Percentiles rank a stretch among this genome's conserved stretches.
phyloP scores from a whole-genome alignment of 78 protist genomes.

The Diacronema lutheri region DNA sequence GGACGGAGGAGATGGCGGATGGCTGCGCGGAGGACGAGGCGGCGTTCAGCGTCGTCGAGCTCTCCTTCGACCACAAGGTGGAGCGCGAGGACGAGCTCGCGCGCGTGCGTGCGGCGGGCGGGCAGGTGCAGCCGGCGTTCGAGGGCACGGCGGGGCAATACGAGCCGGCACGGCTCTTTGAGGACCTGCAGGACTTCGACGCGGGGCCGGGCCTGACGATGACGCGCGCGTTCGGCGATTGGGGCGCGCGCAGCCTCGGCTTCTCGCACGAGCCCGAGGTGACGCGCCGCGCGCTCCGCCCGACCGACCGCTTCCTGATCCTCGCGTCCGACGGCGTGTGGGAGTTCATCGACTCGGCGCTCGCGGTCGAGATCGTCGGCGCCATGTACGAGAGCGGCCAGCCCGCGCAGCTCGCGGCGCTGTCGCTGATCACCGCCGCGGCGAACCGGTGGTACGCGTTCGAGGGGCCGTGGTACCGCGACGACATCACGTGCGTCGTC shows the following conservation, averaged over 20 bases:
- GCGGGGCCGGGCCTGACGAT: neutral
- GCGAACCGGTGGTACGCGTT: neutral
- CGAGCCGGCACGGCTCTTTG: neutral
- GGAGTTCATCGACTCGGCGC: neutral
- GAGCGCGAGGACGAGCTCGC: neutral
- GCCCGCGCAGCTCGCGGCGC: too few relatives aligned
- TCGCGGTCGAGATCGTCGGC: neutral
- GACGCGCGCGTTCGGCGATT: neutral
- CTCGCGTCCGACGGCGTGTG: neutral
- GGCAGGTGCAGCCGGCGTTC: slow-evolving; percentile 7
- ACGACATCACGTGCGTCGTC: neutral
- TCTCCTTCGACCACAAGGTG: slow-evolving; percentile 28
- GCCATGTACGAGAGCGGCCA: neutral
- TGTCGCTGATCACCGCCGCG: neutral
- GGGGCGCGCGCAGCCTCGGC: neutral
- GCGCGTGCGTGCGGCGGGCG: slow-evolving; percentile 11
- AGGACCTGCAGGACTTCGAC: neutral
- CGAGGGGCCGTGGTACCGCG: neutral
- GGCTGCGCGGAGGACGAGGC: too few relatives aligned
- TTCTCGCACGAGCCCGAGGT: neutral
- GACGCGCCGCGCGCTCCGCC: neutral
- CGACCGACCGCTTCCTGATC: neutral
- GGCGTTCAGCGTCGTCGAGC: neutral
- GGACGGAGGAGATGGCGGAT: too few relatives aligned
- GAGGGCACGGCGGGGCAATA: too few relatives aligned